These are phyloP conservation scores for Rubia yunnanensis DNA, from an alignment of 257 asterid genomes.

Conservation along the genomic window DNA sequence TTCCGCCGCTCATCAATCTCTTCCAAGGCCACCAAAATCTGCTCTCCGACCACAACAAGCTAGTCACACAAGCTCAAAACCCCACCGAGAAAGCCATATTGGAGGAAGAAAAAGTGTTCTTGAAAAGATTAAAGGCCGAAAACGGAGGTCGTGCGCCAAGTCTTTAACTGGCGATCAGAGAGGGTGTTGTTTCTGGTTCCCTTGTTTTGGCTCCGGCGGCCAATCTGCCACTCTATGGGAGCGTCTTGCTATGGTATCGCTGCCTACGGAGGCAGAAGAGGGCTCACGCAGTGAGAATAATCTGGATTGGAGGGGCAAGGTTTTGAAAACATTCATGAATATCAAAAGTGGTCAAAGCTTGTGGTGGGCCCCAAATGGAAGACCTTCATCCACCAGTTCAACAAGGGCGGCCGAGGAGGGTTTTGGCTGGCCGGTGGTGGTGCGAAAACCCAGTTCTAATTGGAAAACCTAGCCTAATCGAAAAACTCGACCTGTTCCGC, in stretches of 20 bases:
- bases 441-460: slow-evolving; percentile 39
- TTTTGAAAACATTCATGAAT: slow-evolving; percentile 39
- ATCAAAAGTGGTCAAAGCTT: slow-evolving; percentile 66
- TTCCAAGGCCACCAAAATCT: too few species aligned
- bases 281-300: not conserved
- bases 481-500: slow-evolving; percentile 65
- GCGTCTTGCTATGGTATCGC: slow-evolving; percentile 29
- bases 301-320: slow-evolving; percentile 33
- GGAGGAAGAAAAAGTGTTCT: too few species aligned
- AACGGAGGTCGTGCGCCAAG: too few species aligned
- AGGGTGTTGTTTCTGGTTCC: slow-evolving; percentile 50
- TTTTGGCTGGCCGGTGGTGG: slow-evolving; percentile 14
- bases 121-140: too few species aligned
- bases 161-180: slow-evolving; percentile 23
- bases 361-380: slow-evolving; percentile 93
- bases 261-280: slow-evolving; percentile 28
- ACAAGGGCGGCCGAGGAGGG: slow-evolving; percentile 29
- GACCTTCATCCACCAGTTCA: slow-evolving; percentile 72
- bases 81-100: too few species aligned
- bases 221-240: slow-evolving; percentile 43
- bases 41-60: too few species aligned
- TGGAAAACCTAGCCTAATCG: too few species aligned
- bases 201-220: slow-evolving; percentile 37
- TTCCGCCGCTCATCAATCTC: too few species aligned
- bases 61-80: too few species aligned